Base-by-base conservation (phyloP, 495 filamentous ascomycete species). In the Tirmania nivea region DNA sequence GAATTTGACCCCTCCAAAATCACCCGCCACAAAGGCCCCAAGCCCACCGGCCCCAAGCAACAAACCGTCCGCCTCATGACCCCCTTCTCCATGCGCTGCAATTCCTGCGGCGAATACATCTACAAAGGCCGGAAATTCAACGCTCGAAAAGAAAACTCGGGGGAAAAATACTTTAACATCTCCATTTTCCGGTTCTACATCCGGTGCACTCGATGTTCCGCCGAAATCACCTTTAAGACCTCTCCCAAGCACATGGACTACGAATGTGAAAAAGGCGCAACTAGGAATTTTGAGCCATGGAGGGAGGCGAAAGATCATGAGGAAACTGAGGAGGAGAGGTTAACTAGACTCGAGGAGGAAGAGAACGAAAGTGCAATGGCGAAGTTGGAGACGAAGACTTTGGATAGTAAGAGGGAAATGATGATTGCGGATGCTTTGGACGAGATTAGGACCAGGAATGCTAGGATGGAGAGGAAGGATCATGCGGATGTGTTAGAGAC, bases 41-140 rank as follows among this genome's bases (percentile, higher is more conserved):
- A 89, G 61, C 71, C 77, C 52, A 69, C 75, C 35, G 85, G 84
- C 6, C 83, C 83, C 5, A 89, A 88, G 57, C 76, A 85, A 17
- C 83, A 88, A 62, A 85, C 81, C 5, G 86, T 95, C 49, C 84
- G 92, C n/a, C 72, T 99, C 17, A 96, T 96, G 85, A 87, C 90
- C 0, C 92, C 92, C 55, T 99, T 96, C 65, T 74, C 78, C 25
- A 93, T 99, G 83, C 85, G 84, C 68, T 96, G 92, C 66, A 80
- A 75, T 16, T 71, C 78, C 52, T 96, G 89, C 67, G 89, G 86
- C 63, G 88, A 95, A 71, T 95, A 84, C 73, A 95, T 97, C 65
- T 94, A 95, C 72, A 84, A 85, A 58, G 89, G 89, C 1, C 80
- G 88, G 50, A 96, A 95, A 62, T 96, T 94, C 75, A 97, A 95